Evolutionary conservation across 1,284 basidiomycete genomes (phyloP).

Genomic region (Phylloboletellus chloephorus): DNA sequence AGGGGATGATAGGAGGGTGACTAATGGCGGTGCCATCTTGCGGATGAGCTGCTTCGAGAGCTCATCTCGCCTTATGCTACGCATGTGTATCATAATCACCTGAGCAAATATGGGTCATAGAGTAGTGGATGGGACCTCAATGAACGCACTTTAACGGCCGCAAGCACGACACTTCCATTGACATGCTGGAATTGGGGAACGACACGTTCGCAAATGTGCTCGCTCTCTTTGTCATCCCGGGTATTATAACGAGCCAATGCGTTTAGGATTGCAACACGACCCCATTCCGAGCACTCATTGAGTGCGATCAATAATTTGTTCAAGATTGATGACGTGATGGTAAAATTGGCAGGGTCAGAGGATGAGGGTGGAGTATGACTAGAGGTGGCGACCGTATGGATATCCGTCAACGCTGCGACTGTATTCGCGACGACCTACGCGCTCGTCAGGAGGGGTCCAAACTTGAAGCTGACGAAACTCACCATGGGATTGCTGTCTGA

Average conservation of each 20-base stretch:
- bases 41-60: constrained; percentile 83
- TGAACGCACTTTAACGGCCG: constrained; percentile 79
- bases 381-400: constrained; percentile 66
- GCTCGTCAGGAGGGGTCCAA: neutral
- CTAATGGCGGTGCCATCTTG: constrained; percentile 97
- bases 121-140: constrained; percentile 5
- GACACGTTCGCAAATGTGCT: constrained; percentile 97
- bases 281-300: constrained; percentile 99
- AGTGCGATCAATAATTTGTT: constrained; percentile 91
- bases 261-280: constrained; percentile 87
- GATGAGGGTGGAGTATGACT: constrained; percentile 46
- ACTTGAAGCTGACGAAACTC: constrained; percentile 22
- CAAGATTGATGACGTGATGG: constrained; percentile 77
- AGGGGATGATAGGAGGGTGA: constrained; percentile 71
- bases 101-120: constrained; percentile 28
- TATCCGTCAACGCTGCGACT: constrained; percentile 89
- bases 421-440: constrained; percentile 91
- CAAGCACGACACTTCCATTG: constrained; percentile 91
- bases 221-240: constrained; percentile 87
- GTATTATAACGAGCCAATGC: constrained; percentile 82
- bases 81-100: constrained; percentile 98
- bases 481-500: constrained; percentile 97
- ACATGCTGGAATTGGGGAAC: constrained; percentile 98
- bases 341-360: constrained; percentile 68
- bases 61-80: constrained; percentile 77